Percentiles rank a stretch among this genome's conserved stretches.
phyloP scores from a whole-genome alignment of 176 grass and related monocot species.

The Oropetium thomaeum region DNA sequence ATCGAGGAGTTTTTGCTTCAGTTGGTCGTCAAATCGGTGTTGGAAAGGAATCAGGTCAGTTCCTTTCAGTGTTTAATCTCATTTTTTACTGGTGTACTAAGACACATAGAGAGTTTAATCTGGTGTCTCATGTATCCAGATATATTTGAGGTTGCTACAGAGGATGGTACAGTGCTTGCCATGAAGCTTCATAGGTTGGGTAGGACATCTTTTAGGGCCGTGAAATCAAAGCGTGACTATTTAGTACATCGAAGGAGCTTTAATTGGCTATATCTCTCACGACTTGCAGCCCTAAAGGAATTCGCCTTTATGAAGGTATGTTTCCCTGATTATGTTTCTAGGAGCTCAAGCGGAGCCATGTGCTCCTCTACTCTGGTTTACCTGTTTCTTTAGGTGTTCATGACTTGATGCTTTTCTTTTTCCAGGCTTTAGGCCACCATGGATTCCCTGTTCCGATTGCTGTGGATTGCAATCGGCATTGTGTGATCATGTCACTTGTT shows the following conservation, averaged over 20 bases:
- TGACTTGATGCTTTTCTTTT: background rate
- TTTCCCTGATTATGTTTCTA: background rate
- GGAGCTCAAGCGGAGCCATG: background rate
- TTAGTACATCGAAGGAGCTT: slow-evolving; percentile 71
- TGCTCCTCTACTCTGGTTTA: background rate
- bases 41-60: slow-evolving; percentile 87
- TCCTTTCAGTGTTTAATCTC: background rate
- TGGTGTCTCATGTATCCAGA: slow-evolving; percentile 33
- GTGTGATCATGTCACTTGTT: slow-evolving; percentile 93
- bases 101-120: background rate
- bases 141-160: slow-evolving; percentile 89
- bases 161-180: slow-evolving; percentile 83
- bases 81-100: background rate
- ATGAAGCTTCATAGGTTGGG: slow-evolving; percentile 97
- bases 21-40: slow-evolving; percentile 94
- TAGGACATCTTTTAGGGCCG: slow-evolving; percentile 87
- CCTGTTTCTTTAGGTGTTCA: slow-evolving; percentile 1
- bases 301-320: slow-evolving; percentile 90
- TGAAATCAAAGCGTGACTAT: slow-evolving; percentile 98
- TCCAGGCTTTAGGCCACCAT: slow-evolving; percentile 84
- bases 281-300: slow-evolving; percentile 83
- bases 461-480: slow-evolving; percentile 87
- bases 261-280: slow-evolving; percentile 88
- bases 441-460: slow-evolving; percentile 86
- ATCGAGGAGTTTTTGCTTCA: slow-evolving; percentile 71